phyloP scores from a whole-genome alignment of 2,329 filamentous ascomycete species.

The Phoma sp. region DNA sequence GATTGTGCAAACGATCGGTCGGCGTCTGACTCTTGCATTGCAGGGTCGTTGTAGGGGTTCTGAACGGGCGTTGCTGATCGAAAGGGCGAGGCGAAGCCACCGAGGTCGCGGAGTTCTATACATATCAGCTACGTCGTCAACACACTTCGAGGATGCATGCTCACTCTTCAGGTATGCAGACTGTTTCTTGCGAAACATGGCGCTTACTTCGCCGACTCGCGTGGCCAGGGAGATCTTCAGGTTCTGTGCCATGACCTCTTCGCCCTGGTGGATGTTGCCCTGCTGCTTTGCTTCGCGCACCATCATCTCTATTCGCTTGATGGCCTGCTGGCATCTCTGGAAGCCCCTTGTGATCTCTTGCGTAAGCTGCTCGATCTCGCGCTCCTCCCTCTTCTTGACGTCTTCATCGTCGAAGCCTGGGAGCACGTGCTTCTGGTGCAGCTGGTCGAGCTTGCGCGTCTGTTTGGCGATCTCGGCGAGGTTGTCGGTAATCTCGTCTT shows the following conservation, averaged over 20 bases:
- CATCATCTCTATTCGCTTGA: slow-evolving; percentile 87
- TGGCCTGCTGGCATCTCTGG: slow-evolving; percentile 86
- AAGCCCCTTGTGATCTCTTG: slow-evolving; percentile 89
- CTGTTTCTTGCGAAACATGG: slow-evolving; percentile 95
- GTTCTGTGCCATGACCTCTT: slow-evolving; percentile 95
- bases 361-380: slow-evolving; percentile 87
- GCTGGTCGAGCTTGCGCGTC: slow-evolving; percentile 82
- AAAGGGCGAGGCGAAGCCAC: slow-evolving; percentile 57
- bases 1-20: slow-evolving; percentile 92
- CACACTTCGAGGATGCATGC: slow-evolving; percentile 17
- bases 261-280: slow-evolving; percentile 76
- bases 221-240: slow-evolving; percentile 90
- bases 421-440: slow-evolving; percentile 96
- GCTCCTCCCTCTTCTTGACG: slow-evolving; percentile 83
- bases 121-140: slow-evolving; percentile 19
- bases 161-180: slow-evolving; percentile 93
- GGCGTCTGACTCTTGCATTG: slow-evolving; percentile 84
- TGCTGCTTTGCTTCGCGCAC: slow-evolving; percentile 78
- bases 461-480: slow-evolving; percentile 81
- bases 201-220: slow-evolving; percentile 88
- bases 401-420: slow-evolving; percentile 97
- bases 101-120: slow-evolving; percentile 53
- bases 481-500: slow-evolving; percentile 88
- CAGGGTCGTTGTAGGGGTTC: slow-evolving; percentile 81
- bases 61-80: slow-evolving; percentile 53